These are phyloP conservation scores for Aspergillus biplanus DNA, from an alignment of 495 filamentous ascomycete species.

Conservation along the genomic window DNA sequence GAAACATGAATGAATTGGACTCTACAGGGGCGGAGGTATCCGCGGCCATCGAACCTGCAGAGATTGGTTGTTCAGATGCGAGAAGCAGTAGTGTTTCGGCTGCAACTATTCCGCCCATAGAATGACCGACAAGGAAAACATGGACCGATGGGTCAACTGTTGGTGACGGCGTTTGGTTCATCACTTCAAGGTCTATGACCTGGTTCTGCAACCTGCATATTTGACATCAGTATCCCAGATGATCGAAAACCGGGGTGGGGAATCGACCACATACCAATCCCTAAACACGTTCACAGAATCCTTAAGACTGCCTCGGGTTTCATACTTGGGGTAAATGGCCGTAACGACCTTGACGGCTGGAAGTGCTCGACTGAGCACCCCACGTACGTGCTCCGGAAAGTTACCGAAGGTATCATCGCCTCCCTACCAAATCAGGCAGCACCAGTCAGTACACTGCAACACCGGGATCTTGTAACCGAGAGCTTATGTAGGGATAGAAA, in stretches of 20 bases:
- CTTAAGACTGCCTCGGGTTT: slow-evolving; percentile 84
- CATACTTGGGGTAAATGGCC: slow-evolving; percentile 85
- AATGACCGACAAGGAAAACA: slow-evolving; percentile 85
- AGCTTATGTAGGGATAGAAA: too few species aligned
- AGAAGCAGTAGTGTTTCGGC: slow-evolving; percentile 81
- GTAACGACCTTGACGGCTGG: slow-evolving; percentile 72
- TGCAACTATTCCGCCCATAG: slow-evolving; percentile 96
- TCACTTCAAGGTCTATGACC: slow-evolving; percentile 93
- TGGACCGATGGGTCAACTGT: slow-evolving; percentile 88
- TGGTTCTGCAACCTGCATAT: slow-evolving; percentile 77
- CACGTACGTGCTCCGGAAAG: slow-evolving; percentile 75
- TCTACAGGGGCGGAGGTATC: slow-evolving; percentile 31
- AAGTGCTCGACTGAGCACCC: slow-evolving; percentile 68
- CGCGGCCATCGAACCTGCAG: slow-evolving; percentile 31
- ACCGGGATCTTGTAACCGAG: not conserved
- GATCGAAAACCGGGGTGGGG: not conserved
- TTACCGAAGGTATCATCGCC: slow-evolving; percentile 83
- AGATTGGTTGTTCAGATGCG: slow-evolving; percentile 68
- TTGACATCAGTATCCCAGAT: not conserved
- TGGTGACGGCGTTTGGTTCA: slow-evolving; percentile 77
- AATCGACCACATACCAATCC: slow-evolving; percentile 68
- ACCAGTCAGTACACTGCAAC: not conserved
- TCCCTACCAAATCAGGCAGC: slow-evolving; percentile 56
- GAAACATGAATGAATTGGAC: slow-evolving; percentile 58
- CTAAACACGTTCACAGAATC: slow-evolving; percentile 80